Evolutionary conservation across 1,284 basidiomycete genomes (phyloP), one percentile per base, ranked within the genome.

Genomic region (Austropuccinia psidii): DNA sequence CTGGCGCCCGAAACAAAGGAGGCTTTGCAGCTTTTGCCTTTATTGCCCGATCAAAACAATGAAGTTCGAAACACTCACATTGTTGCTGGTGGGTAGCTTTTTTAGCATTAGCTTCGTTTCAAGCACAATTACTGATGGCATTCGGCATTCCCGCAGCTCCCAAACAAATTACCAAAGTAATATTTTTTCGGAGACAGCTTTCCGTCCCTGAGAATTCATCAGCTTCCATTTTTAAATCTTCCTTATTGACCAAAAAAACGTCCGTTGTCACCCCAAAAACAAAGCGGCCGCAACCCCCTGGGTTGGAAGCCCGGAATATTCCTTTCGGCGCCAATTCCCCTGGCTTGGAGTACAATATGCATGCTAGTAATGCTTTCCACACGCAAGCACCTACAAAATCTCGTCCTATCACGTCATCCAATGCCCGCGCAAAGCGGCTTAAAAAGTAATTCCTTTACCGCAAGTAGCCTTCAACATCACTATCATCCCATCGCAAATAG

Each of bases 181-280:
- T 64, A n/a, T 64, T 64, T 64, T 33, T 64, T 17, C 43, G 61
- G 7, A 24, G 61, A 47, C 9, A 31, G 29, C 31, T 64, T 45
- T 45, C 43, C 1, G 35, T 11, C 7, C 45, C 31, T 41, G 37
- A 4, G 58, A n/a, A n/a, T n/a, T n/a, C n/a, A n/a, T n/a, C n/a
- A n/a, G 58, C 1, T 13, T 61, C 58, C 4, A 61, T 24, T 19
- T 27, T 19, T 13, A 19, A 39, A 13, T 24, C 37, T 4, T 35
- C 60, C 9, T 43, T 62, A 6, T 45, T 62, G 8, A 43, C 60
- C 19, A 43, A 62, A 17, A 62, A 62, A 29, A 4, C 21, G 1
- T 43, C 35, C 31, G 60, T 43, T 27, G 39, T 45, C n/a, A 45
- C 35, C 6, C 41, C 60, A 8, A 62, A 37, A 43, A 15, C 15